Base-by-base conservation (phyloP, 2,329 filamentous ascomycete species). In the Aspergillus sp. region DNA sequence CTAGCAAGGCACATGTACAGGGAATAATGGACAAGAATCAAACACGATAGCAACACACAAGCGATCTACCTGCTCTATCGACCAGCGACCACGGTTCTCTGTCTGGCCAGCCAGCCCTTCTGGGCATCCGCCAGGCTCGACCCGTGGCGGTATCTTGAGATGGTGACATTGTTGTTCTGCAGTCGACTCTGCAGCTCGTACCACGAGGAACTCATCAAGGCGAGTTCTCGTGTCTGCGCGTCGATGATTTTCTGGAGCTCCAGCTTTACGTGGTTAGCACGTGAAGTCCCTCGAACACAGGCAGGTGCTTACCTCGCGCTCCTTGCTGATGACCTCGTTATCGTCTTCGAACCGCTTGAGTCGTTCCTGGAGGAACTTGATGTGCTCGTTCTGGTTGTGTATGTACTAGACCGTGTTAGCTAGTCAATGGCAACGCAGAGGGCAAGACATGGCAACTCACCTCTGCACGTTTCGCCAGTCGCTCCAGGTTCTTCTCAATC, bases 401-500 rank as follows among this genome's bases (percentile, higher is more conserved):
- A 75, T 75, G 53, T 75, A 71, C 72, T 76, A 56, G 48, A 55
- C 17, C n/a, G 40, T 3, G 46, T 67, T 53, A 63, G 61, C 43
- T 48, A 23, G 36, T 23, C 20, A 36, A 16, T n/a, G n/a, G n/a
- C n/a, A n/a, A n/a, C n/a, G n/a, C n/a, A n/a, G n/a, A n/a, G n/a
- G n/a, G n/a, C n/a, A n/a, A n/a, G 32, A n/a, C 23, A 42, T 4
- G 41, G n/a, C 17, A 43, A 71, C 68, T 66, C 32, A 75, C 73
- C 71, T 75, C 72, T 55, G 71, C 71, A 54, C 73, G 71, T 54
- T 73, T 69, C 25, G 72, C 71, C 25, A 76, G 64, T 31, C 69
- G 67, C 53, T 75, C 72, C 20, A 71, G 63, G 46, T 76, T 83
- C 59, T 83, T 84, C 69, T 83, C 83, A 55, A 81, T 77, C 38